These are phyloP conservation scores for Parathielavia appendiculata DNA, from an alignment of 495 filamentous ascomycete species.

Conservation along the genomic window DNA sequence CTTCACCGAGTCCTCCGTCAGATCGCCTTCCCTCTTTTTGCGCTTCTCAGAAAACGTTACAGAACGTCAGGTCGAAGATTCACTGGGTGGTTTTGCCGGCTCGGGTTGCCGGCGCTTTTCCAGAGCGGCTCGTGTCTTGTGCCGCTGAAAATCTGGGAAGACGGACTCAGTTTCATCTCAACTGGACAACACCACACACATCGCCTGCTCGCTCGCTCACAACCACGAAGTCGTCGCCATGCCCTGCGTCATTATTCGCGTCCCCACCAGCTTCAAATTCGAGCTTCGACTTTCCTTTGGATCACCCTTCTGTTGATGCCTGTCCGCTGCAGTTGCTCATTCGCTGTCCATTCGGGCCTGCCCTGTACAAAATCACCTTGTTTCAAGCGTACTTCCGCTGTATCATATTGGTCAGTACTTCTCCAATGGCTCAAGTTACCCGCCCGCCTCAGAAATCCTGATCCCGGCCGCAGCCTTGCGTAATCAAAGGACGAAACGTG, in stretches of 20 bases:
- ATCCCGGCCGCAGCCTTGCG: slow-evolving; percentile 31
- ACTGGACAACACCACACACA: background rate
- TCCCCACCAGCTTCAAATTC: slow-evolving; percentile 22
- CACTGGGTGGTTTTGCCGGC: slow-evolving; percentile 13
- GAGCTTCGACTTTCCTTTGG: slow-evolving; percentile 29
- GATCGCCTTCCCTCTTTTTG: slow-evolving; percentile 14
- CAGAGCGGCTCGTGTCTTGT: slow-evolving; percentile 8
- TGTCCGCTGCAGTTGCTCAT: slow-evolving; percentile 22
- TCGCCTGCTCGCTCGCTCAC: background rate
- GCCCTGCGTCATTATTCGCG: slow-evolving; percentile 23
- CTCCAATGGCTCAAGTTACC: slow-evolving; percentile 32
- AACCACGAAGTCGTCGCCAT: slow-evolving; percentile 26
- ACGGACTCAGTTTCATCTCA: slow-evolving; percentile 11
- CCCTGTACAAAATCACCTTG: slow-evolving; percentile 33
- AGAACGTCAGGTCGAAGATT: slow-evolving; percentile 21
- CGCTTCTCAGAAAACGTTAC: slow-evolving; percentile 14
- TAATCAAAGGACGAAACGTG: slow-evolving; percentile 30
- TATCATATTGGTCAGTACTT: slow-evolving; percentile 51
- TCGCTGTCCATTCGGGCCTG: slow-evolving; percentile 13
- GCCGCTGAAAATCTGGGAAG: slow-evolving; percentile 14
- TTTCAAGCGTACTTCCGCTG: slow-evolving; percentile 28
- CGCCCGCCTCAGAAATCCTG: slow-evolving; percentile 24
- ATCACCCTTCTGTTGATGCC: slow-evolving; percentile 20
- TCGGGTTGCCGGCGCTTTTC: slow-evolving; percentile 16
- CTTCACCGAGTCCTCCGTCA: slow-evolving; percentile 11